Base-by-base conservation (phyloP, 2,329 filamentous ascomycete species). In the Botryotinia globosa region DNA sequence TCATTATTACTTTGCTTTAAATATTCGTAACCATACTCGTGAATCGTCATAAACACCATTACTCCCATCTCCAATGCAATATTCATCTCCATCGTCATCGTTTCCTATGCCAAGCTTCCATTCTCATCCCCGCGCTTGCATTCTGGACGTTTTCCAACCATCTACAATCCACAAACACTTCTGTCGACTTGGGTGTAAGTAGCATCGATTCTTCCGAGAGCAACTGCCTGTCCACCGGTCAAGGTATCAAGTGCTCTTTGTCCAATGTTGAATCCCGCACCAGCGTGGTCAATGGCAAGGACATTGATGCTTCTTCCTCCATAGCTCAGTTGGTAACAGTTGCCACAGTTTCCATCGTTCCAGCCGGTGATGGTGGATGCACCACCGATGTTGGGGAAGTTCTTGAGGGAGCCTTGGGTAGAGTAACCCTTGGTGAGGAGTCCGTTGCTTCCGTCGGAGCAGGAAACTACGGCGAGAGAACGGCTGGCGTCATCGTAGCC, bases 371-470 rank as follows among this genome's bases (percentile, higher is more conserved):
- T 81, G 70, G 82, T 84, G 12, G 84, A 81, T 32, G 83, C 82
- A 45, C 87, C 89, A 48, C 87, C 89, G 74, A 91, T 85, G 80
- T 85, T 83, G 51, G 87, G 85, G 82, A 87, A 90, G 51, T 77
- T 75, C 25, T 84, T 83, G 76, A 89, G 80, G 44, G 84, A 78
- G 70, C 84, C 84, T 81, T 89, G 87, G 0, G 82, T 88, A 69
- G 82, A 79, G 87, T 87, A 79, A 45, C 77, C 77, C 56, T 84
- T 86, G 77, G 86, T 89, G 75, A 88, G 87, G 74, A 93, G 85
- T 73, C 91, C 91, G 82, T 92, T 90, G 74, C 75, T 64, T 71
- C 91, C 91, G 79, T 93, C 88, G 45, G 88, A 91, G 87, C 91
- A 94, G 74, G 89, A 81, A 62, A 94, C 85, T 8, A 79, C 81